phyloP scores from a whole-genome alignment of 805 yeast species.

The Yarrowia deformans region DNA sequence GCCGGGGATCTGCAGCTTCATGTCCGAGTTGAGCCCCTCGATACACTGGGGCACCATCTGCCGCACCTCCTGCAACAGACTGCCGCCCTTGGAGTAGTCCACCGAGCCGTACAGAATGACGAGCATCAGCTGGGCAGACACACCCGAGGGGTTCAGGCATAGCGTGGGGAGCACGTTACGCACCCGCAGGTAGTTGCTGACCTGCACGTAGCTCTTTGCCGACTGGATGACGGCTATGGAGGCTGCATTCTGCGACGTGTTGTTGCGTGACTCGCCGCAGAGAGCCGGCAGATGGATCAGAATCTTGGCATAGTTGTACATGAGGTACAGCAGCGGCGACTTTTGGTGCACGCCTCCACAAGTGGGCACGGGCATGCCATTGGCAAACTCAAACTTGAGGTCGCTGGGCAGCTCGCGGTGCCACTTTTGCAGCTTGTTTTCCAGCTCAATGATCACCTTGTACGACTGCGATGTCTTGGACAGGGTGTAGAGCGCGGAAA shows the following conservation, averaged over 20 bases:
- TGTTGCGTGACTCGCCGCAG: constrained; percentile 36
- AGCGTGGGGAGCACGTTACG: constrained; percentile 47
- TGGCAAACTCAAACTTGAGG: constrained; percentile 63
- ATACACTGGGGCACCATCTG: constrained; percentile 54
- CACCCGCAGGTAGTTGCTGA: constrained; percentile 46
- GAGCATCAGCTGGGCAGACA: constrained; percentile 44
- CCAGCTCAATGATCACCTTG: constrained; percentile 51
- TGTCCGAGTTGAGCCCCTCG: constrained; percentile 43
- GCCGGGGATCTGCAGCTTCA: constrained; percentile 45
- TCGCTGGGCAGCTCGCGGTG: constrained; percentile 68
- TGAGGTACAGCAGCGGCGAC: constrained; percentile 57
- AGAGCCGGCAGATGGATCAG: constrained; percentile 66
- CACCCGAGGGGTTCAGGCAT: constrained; percentile 46
- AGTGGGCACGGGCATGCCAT: constrained; percentile 47
- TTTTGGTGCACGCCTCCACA: constrained; percentile 47
- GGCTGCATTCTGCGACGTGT: constrained; percentile 46
- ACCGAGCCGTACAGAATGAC: constrained; percentile 62
- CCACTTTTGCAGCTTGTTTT: constrained; percentile 81
- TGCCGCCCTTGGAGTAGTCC: constrained; percentile 85
- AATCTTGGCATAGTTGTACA: constrained; percentile 68
- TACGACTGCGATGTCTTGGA: constrained; percentile 43
- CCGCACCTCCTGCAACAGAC: constrained; percentile 74
- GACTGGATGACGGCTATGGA: constrained; percentile 49
- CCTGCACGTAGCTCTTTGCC: constrained; percentile 48
- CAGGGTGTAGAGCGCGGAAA: constrained; percentile 59